These are phyloP conservation scores for Ogataea chonburiensis DNA, from an alignment of 805 yeast genomes.

Conservation along the genomic window DNA sequence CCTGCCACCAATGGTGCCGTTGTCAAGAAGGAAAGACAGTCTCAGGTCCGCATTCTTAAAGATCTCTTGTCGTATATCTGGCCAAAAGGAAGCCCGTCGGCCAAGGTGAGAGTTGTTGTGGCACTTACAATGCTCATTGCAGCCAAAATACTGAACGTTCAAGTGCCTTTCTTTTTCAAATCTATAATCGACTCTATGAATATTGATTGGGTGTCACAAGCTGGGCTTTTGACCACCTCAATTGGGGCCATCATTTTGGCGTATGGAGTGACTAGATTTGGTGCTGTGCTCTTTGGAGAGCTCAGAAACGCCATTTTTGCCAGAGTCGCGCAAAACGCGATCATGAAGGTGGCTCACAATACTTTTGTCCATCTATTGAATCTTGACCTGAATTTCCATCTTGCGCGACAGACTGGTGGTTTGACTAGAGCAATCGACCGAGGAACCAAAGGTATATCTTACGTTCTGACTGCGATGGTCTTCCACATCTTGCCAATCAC, in stretches of 20 bases:
- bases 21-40: slow-evolving; percentile 23
- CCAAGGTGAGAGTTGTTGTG: slow-evolving; percentile 68
- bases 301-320: slow-evolving; percentile 94
- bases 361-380: slow-evolving; percentile 82
- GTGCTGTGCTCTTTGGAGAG: slow-evolving; percentile 93
- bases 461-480: slow-evolving; percentile 93
- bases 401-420: slow-evolving; percentile 93
- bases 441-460: slow-evolving; percentile 96
- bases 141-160: slow-evolving; percentile 86
- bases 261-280: slow-evolving; percentile 92
- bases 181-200: slow-evolving; percentile 90
- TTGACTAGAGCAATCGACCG: slow-evolving; percentile 94
- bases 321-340: slow-evolving; percentile 91
- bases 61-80: slow-evolving; percentile 71
- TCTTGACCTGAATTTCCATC: slow-evolving; percentile 86
- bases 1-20: slow-evolving; percentile 2
- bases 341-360: slow-evolving; percentile 81
- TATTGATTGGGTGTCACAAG: slow-evolving; percentile 70
- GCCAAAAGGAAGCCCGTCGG: slow-evolving; percentile 71
- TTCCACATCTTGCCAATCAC: slow-evolving; percentile 93
- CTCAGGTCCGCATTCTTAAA: slow-evolving; percentile 56
- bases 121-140: slow-evolving; percentile 74
- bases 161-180: slow-evolving; percentile 94
- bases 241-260: slow-evolving; percentile 73
- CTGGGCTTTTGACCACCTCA: slow-evolving; percentile 62